Base-by-base conservation (phyloP, 106 monocot species). In the Dactylorhiza incarnata region DNA sequence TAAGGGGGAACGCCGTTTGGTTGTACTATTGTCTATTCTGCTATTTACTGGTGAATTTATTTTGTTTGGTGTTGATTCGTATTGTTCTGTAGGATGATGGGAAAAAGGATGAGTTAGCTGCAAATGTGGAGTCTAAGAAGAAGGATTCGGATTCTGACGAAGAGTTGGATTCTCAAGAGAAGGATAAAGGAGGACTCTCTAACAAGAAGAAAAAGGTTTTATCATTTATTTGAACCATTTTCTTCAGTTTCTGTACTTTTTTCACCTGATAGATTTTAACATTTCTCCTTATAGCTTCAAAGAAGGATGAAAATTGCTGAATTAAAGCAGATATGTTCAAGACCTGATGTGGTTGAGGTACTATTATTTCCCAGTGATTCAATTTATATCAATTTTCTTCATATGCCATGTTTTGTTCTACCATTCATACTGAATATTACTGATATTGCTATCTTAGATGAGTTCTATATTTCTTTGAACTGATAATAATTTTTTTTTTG, bases 241-340 rank as follows among this genome's bases (percentile, higher is more conserved):
- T 72, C 49, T 48, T 49, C 16, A 22, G 43, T 46, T 46, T 3
- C 4, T 75, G 17, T 26, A 10, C 9, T 68, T 48, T 37, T 66
- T 49, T 73, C 45, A 59, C 16, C 48, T 73, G 15, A 6, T 14
- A 52, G 47, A 71, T 72, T 23, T 5, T 67, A 12, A 53, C n/a
- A 9, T 44, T 49, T 50, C 45, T 44, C 62, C 5, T 80, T 82
- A 46, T 74, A 99, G 94, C 82, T 99, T 7, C 91, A 94, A 90
- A 89, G 88, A 71, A 86, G 99, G 69, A 99, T 99, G 99, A 99
- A 99, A 77, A 94, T 99, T 83, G 99, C 99, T 19, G 94, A 99
- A 56, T 73, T 99, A 81, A 99, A 99, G 49, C 89, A 94, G 76
- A 88, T 99, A 77, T 92, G 85, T 79, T 81, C 89, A 23, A 94